Evolutionary conservation across 2,329 filamentous ascomycete genomes (phyloP).

Genomic region (Colletotrichum scovillei): DNA sequence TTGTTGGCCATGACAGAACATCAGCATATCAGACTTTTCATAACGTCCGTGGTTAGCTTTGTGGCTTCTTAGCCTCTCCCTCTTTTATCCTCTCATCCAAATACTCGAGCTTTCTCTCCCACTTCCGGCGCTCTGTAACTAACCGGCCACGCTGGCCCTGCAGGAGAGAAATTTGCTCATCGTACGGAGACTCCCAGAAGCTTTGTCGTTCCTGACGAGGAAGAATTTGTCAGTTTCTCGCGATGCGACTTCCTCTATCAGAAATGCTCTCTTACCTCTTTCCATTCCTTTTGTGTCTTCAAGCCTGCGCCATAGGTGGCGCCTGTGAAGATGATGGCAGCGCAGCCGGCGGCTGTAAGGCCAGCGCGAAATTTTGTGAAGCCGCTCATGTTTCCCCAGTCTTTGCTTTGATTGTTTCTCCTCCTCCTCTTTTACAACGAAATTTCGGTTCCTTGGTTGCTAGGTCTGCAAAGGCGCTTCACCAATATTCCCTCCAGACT

Average conservation of each 20-base stretch:
- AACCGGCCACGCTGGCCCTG: constrained; percentile 54
- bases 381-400: constrained; percentile 17
- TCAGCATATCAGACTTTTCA: neutral
- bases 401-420: constrained; percentile 20
- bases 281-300: constrained; percentile 60
- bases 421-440: constrained; percentile 30
- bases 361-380: constrained; percentile 40
- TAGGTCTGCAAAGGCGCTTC: constrained; percentile 8
- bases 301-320: constrained; percentile 61
- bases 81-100: constrained; percentile 53
- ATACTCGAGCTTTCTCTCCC: constrained; percentile 55
- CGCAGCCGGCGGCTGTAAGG: constrained; percentile 55
- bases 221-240: neutral
- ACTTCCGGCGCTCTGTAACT: constrained; percentile 48
- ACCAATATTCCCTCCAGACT: constrained; percentile 44
- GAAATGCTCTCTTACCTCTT: constrained; percentile 48
- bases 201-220: constrained; percentile 44
- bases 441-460: neutral
- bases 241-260: neutral
- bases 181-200: constrained; percentile 51
- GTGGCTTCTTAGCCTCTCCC: constrained; percentile 42
- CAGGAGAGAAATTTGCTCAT: constrained; percentile 58
- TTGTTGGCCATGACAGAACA: neutral
- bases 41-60: neutral
- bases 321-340: constrained; percentile 59